phyloP scores from a whole-genome alignment of 1,284 basidiomycete genomes.

The Tremellales sp. region DNA sequence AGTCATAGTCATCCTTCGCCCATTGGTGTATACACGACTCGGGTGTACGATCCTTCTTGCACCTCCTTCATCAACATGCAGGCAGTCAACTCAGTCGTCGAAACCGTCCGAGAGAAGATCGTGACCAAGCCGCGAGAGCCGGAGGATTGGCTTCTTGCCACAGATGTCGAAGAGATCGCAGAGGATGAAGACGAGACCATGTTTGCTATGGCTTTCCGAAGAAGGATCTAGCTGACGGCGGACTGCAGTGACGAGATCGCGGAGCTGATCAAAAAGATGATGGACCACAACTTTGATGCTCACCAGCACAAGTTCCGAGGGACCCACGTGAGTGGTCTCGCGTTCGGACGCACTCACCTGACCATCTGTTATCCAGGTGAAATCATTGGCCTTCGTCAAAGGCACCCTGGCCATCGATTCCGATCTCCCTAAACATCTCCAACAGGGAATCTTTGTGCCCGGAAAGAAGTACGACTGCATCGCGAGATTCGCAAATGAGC shows the following conservation, averaged over 20 bases:
- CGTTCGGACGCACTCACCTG: background rate
- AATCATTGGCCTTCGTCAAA: slow-evolving; percentile 19
- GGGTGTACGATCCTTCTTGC: too few species aligned
- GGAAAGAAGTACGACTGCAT: slow-evolving; percentile 11
- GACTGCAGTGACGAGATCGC: slow-evolving; percentile 11
- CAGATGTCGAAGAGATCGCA: slow-evolving; percentile 9
- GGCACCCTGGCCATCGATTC: slow-evolving; percentile 9
- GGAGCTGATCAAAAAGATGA: slow-evolving; percentile 17
- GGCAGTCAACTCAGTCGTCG: slow-evolving; percentile 10
- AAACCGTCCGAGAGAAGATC: slow-evolving; percentile 8
- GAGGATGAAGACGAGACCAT: slow-evolving; percentile 18
- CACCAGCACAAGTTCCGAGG: slow-evolving; percentile 20
- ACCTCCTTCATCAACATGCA: slow-evolving; percentile 13
- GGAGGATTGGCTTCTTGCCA: slow-evolving; percentile 16
- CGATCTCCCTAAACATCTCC: slow-evolving; percentile 14
- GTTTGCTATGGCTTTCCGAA: background rate
- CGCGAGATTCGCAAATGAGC: slow-evolving; percentile 20
- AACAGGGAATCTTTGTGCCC: slow-evolving; percentile 16
- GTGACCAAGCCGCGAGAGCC: slow-evolving; percentile 12
- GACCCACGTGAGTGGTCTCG: slow-evolving; percentile 14
- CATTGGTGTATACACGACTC: too few species aligned
- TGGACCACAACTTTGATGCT: slow-evolving; percentile 18
- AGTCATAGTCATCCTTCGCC: too few species aligned
- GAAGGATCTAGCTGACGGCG: background rate
- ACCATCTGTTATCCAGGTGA: too few species aligned